Conservation (phyloP, 2,329 filamentous ascomycete species). For the Seiridium unicorne region DNA sequence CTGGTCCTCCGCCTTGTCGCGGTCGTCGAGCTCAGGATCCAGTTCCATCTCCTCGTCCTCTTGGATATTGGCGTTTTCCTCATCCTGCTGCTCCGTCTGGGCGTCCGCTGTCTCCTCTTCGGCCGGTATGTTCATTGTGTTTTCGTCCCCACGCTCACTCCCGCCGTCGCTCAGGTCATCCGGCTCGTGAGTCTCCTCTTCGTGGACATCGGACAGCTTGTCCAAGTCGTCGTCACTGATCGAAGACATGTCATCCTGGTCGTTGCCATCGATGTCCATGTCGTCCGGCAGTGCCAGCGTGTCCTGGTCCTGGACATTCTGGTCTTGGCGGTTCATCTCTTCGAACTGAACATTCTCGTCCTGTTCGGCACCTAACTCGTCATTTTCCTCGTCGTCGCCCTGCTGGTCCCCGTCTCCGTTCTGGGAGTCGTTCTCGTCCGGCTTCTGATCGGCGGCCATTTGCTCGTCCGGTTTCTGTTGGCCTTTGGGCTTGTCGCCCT, state of each 20-base stretch:
- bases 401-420: slow-evolving; percentile 37
- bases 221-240: slow-evolving; percentile 57
- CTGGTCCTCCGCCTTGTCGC: slow-evolving; percentile 25
- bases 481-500: slow-evolving; percentile 70
- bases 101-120: slow-evolving; percentile 53
- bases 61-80: slow-evolving; percentile 25
- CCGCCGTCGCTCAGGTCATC: slow-evolving; percentile 35
- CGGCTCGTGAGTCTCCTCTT: slow-evolving; percentile 33
- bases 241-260: slow-evolving; percentile 50
- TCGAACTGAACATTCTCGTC: slow-evolving; percentile 55
- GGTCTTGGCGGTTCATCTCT: slow-evolving; percentile 61
- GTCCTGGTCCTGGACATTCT: slow-evolving; percentile 78
- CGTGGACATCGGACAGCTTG: slow-evolving; percentile 52
- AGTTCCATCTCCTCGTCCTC: slow-evolving; percentile 32
- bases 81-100: slow-evolving; percentile 44
- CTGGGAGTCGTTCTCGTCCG: slow-evolving; percentile 59
- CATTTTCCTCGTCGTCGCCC: slow-evolving; percentile 49
- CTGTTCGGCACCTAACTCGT: slow-evolving; percentile 60
- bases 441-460: slow-evolving; percentile 46
- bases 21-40: slow-evolving; percentile 31
- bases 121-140: slow-evolving; percentile 39
- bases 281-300: slow-evolving; percentile 83
- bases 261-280: slow-evolving; percentile 75
- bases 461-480: slow-evolving; percentile 65
- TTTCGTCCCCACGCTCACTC: slow-evolving; percentile 38